phyloP scores from a whole-genome alignment of 2,329 filamentous ascomycete genomes.

The Microdochium nivale region DNA sequence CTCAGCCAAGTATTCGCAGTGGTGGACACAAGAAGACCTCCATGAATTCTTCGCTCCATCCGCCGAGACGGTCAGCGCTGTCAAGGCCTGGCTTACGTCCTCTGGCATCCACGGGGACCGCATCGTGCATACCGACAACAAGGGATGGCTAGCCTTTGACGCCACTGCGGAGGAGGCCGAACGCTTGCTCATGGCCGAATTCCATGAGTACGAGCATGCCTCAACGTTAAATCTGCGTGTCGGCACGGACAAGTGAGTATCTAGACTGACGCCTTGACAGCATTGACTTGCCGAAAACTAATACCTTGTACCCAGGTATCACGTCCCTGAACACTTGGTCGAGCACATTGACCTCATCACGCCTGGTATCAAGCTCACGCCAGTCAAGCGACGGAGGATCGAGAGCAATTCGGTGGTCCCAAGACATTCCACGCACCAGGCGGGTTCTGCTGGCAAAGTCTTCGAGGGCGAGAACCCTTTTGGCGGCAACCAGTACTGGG shows the following conservation, averaged over 20 bases:
- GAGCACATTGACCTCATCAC: slow-evolving; percentile 37
- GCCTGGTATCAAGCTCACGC: slow-evolving; percentile 30
- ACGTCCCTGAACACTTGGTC: slow-evolving; percentile 28
- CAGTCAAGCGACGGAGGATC: background rate
- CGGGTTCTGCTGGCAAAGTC: background rate
- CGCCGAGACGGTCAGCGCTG: slow-evolving; percentile 13
- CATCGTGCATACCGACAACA: slow-evolving; percentile 13
- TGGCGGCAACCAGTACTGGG: background rate
- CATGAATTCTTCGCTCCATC: slow-evolving; percentile 15
- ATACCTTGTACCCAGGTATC: slow-evolving; percentile 18
- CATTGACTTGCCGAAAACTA: background rate
- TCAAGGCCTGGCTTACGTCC: slow-evolving; percentile 20
- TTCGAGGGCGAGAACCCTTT: slow-evolving; percentile 1
- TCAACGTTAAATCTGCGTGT: background rate
- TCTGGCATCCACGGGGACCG: slow-evolving; percentile 18
- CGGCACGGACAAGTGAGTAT: slow-evolving; percentile 5
- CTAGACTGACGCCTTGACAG: too few species aligned
- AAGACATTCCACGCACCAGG: background rate
- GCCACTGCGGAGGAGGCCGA: slow-evolving; percentile 23
- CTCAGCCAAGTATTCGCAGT: slow-evolving; percentile 12
- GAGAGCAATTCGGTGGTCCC: background rate
- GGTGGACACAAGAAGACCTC: slow-evolving; percentile 8
- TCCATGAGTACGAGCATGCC: slow-evolving; percentile 22
- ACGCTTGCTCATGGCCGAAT: slow-evolving; percentile 23
- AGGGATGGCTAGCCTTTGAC: slow-evolving; percentile 27